Conservation (phyloP, 78 protist genomes). For the Dictyostelium discoideum region DNA sequence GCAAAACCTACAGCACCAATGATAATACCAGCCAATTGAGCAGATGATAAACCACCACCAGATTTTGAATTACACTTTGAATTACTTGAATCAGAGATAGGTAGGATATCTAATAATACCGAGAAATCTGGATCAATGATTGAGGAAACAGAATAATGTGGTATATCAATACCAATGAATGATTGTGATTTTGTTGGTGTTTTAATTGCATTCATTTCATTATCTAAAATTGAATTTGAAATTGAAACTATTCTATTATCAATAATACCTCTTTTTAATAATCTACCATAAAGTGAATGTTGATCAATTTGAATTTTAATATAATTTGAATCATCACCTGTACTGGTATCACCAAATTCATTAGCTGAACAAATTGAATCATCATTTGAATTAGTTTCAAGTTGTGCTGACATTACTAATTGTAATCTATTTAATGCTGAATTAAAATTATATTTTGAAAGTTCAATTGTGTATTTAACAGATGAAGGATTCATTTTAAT, state of each 20-base stretch:
- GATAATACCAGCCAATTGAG: conserved; percentile 1
- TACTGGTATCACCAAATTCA: conserved; percentile 3
- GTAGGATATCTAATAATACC: not conserved
- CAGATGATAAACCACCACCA: not conserved
- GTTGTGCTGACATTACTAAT: not conserved
- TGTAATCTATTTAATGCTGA: not conserved
- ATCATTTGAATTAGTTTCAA: not conserved
- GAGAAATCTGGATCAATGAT: conserved; percentile 42
- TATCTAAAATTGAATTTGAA: not conserved
- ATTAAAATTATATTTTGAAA: not conserved
- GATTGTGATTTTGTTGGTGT: not conserved
- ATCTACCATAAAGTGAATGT: conserved; percentile 35
- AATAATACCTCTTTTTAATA: conserved; percentile 12
- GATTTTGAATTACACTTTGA: not conserved
- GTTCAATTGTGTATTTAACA: not conserved
- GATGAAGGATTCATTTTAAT: conserved; percentile 10
- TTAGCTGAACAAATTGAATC: not conserved
- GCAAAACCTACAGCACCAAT: conserved; percentile 34
- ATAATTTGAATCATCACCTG: not conserved
- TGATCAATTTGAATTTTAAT: conserved; percentile 15
- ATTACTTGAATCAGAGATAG: not conserved
- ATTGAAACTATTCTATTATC: not conserved
- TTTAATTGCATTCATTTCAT: not conserved
- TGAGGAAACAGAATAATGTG: not conserved
- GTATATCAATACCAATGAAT: conserved; percentile 34